Conservation (phyloP, 371 early-diverging fungal genomes). For the Mucor piriformis region DNA sequence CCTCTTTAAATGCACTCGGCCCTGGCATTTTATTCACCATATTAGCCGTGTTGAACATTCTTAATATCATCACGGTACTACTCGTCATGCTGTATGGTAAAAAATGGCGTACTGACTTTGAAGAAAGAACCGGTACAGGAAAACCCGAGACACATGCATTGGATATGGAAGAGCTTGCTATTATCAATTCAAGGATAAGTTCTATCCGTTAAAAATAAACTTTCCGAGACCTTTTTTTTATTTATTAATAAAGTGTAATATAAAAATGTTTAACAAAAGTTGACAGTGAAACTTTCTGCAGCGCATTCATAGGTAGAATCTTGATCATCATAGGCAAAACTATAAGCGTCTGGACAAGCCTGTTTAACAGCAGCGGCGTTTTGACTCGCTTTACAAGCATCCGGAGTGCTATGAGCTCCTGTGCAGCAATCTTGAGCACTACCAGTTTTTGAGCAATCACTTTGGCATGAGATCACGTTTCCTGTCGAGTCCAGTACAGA, state of each 20-base stretch:
- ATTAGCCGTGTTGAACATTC: conserved; percentile 28
- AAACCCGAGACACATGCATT: neutral
- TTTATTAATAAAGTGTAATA: neutral
- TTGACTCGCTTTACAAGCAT: conserved; percentile 28
- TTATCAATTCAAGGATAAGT: no score
- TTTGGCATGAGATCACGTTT: conserved; percentile 37
- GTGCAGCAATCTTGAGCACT: conserved; percentile 36
- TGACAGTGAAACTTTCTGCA: conserved; percentile 14
- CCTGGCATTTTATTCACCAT: conserved; percentile 31
- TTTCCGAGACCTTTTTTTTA: neutral
- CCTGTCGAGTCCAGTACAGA: conserved; percentile 35
- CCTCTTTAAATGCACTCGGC: conserved; percentile 20
- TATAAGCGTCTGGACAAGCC: conserved; percentile 49
- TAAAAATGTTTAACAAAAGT: conserved; percentile 17
- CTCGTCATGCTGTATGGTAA: conserved; percentile 24
- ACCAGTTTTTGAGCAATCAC: conserved; percentile 35
- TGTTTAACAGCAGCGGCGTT: conserved; percentile 27
- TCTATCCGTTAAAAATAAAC: neutral
- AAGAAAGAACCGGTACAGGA: conserved; percentile 8
- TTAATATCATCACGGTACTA: conserved; percentile 23
- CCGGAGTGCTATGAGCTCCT: conserved; percentile 31
- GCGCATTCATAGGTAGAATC: conserved; percentile 24
- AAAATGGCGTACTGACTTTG: conserved; percentile 27
- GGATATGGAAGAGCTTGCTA: no score
- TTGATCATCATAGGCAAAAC: conserved; percentile 30